Base-by-base conservation (phyloP, 176 grass and related monocot genomes). In the Musa beccarii region DNA sequence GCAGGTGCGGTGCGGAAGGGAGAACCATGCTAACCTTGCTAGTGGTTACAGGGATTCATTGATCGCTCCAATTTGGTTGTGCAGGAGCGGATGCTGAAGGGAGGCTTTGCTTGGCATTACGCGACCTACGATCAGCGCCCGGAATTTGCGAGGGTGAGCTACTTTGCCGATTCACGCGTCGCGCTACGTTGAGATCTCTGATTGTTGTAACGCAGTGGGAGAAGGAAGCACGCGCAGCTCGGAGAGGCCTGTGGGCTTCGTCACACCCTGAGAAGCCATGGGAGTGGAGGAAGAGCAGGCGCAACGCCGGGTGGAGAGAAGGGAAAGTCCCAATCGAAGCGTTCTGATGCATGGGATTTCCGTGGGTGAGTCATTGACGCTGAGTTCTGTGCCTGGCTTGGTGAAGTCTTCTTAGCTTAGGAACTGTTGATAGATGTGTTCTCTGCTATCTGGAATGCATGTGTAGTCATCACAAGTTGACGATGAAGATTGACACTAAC, bases 201-300 rank as follows among this genome's bases (percentile, higher is more conserved):
- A 7, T 25, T 21, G 15, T 11, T 54, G 14, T 34, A 56, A 20
- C n/a, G 20, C 76, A 90, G 88, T 90, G 82, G 88, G 23, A 87
- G 50, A 79, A 73, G 68, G 79, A 90, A 78, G 88, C 84, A 17
- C 74, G 71, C 26, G 71, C 66, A 21, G 82, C 82, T 55, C 23
- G 71, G 16, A 73, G 50, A 79, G 88, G 84, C 13, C 72, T 90
- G 70, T 90, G 77, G 77, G 75, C 66, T 5, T 74, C 65, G 55
- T 17, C 17, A 22, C 82, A 87, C 79, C 88, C 88, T 34, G 84
- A 90, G 79, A 82, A 82, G 66, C 88, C 88, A 54, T 90, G 88
- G 88, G 81, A 81, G 13, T 90, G 88, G 84, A 86, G 84, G 69
- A 90, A 76, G 13, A 43, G 34, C 34, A 43, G 34, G 34, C 78